Base-by-base conservation (phyloP, 192 early-diverging fungal genomes). In the Chytriomyces confervae region DNA sequence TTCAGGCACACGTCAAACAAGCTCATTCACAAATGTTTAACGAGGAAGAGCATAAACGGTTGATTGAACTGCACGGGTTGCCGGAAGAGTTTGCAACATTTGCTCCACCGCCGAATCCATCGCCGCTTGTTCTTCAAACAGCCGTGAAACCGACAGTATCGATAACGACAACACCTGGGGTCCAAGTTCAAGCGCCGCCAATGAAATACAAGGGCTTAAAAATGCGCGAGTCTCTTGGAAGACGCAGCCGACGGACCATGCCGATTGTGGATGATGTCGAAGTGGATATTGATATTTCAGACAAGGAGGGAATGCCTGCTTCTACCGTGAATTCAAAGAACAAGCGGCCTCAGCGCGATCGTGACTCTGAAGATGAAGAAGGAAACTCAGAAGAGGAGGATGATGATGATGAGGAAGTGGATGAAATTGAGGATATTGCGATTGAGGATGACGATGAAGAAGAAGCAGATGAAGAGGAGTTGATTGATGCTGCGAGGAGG, bases 1-100 rank as follows among this genome's bases (percentile, higher is more conserved):
- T 48, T 74, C 9, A 74, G 72, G 61, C 61, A 62, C 72, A 74
- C 61, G 72, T 63, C 27, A 61, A 62, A 74, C 29, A 16, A 7
- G 45, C 48, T 11, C 72, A 74, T 63, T 43, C 57, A 27, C 13
- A 6, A 9, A 29, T 74, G 10, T 43, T 74, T 18, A 29, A 27
- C 5, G 61, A 74, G 63, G 72, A 57, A 44, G 72, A 74, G 45
- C 72, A 62, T 27, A 13, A 18, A 10, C 61, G 63, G 18, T 46
- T 74, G 18, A 27, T 74, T 63, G 57, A 45, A n/a, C 61, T 27
- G 18, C 63, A 62, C 44, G 72, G 63, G n/a, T 45, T 74, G 13
- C 72, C 72, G 13, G 23, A 67, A n/a, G 62, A 29, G 9, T 27
- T 11, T 16, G 57, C 13, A 36, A 36, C 36, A 36, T 36, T 36